Evolutionary conservation across 208 protist genomes (phyloP).

Genomic region (Vickermania spadyakhi): DNA sequence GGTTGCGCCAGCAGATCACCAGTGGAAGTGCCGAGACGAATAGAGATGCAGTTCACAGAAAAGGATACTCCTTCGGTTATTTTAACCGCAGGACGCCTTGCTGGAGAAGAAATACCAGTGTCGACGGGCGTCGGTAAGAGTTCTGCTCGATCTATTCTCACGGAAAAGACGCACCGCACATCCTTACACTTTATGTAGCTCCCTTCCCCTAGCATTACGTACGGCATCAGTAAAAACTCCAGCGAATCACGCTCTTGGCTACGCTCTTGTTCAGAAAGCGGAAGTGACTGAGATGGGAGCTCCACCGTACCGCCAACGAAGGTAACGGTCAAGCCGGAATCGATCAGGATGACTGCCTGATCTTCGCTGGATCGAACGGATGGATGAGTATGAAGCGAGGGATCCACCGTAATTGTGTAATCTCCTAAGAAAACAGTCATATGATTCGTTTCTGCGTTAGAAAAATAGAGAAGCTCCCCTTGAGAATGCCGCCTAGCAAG

Average conservation of each 20-base stretch:
- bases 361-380: constrained; percentile 3
- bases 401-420: constrained; percentile 38
- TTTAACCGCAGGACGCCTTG: too few species aligned
- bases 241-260: constrained; percentile 17
- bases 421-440: constrained; percentile 58
- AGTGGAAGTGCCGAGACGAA: too few species aligned
- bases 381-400: constrained; percentile 4
- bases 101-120: too few species aligned
- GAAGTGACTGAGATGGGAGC: constrained; percentile 31
- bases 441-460: constrained; percentile 49
- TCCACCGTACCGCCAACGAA: constrained; percentile 47
- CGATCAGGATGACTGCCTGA: constrained; percentile 51
- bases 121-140: too few species aligned
- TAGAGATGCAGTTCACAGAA: too few species aligned
- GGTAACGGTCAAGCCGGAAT: constrained; percentile 53
- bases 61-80: too few species aligned
- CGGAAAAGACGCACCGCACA: constrained; percentile 35
- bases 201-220: constrained; percentile 58
- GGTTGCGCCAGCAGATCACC: too few species aligned
- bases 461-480: constrained; percentile 53
- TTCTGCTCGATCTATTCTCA: too few species aligned
- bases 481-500: constrained; percentile 25
- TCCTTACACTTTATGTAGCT: constrained; percentile 56
- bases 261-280: too few species aligned
- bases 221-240: constrained; percentile 45